phyloP scores from a whole-genome alignment of 1,284 basidiomycete species.

The Coniophora puteana region DNA sequence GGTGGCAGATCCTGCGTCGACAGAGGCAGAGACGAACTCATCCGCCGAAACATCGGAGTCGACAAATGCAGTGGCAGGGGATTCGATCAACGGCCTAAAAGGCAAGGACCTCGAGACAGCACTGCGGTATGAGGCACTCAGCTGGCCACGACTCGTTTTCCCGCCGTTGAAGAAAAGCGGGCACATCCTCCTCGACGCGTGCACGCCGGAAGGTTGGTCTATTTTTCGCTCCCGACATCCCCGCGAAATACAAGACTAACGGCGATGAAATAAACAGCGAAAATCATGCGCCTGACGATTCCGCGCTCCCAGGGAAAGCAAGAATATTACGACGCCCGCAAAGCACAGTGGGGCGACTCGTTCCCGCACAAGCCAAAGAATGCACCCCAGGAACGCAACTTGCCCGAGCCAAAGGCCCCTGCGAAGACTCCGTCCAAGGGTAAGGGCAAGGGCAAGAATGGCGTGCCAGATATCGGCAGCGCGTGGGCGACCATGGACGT shows the following conservation, averaged over 20 bases:
- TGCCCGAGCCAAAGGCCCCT: constrained; percentile 26
- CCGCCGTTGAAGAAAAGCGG: constrained; percentile 91
- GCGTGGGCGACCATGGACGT: constrained; percentile 2
- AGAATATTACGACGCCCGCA: constrained; percentile 92
- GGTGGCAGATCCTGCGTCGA: neutral
- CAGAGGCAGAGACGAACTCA: too few species aligned
- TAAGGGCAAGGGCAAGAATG: too few species aligned
- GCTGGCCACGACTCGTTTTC: constrained; percentile 90
- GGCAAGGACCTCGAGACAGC: constrained; percentile 39
- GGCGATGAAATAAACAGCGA: constrained; percentile 52
- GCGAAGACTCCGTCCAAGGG: too few species aligned
- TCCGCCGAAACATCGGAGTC: too few species aligned
- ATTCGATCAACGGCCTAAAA: constrained; percentile 6
- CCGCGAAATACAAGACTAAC: constrained; percentile 6
- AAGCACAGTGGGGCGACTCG: constrained; percentile 90
- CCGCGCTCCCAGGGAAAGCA: constrained; percentile 94
- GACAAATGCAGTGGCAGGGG: neutral
- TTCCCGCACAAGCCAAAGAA: constrained; percentile 88
- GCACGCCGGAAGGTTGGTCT: constrained; percentile 71
- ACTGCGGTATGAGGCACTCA: constrained; percentile 65
- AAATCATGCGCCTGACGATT: constrained; percentile 88
- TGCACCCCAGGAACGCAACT: constrained; percentile 60
- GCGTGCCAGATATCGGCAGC: too few species aligned
- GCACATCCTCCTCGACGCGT: constrained; percentile 91
- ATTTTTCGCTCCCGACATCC: constrained; percentile 1